These are phyloP conservation scores for Crithidia brevicula DNA, from an alignment of 208 protist genomes.

Conservation along the genomic window DNA sequence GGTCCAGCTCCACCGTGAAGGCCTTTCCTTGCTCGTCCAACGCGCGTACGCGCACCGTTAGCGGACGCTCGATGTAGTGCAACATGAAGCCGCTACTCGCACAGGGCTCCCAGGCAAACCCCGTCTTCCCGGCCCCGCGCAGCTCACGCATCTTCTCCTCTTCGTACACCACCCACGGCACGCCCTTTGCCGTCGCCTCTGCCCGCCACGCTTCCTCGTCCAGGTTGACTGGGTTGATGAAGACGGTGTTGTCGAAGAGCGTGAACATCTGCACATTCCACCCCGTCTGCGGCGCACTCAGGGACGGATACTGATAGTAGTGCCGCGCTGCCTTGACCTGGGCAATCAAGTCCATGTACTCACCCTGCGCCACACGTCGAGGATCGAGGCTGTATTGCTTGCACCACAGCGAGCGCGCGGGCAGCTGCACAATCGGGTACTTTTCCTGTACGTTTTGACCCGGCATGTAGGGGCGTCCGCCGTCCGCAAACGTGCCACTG, in stretches of 20 bases:
- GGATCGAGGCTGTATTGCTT: slow-evolving; percentile 62
- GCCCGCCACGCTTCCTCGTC: slow-evolving; percentile 54
- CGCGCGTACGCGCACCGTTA: slow-evolving; percentile 59
- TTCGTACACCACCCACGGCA: slow-evolving; percentile 51
- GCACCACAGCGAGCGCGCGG: slow-evolving; percentile 81
- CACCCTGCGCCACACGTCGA: slow-evolving; percentile 36
- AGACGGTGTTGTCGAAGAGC: slow-evolving; percentile 84
- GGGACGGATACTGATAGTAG: slow-evolving; percentile 90
- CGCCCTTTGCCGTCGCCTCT: slow-evolving; percentile 20
- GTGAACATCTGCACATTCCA: slow-evolving; percentile 92
- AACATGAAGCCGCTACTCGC: slow-evolving; percentile 89
- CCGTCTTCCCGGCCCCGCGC: slow-evolving; percentile 55
- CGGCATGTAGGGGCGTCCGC: slow-evolving; percentile 16
- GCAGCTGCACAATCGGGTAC: slow-evolving; percentile 86
- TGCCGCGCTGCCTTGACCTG: slow-evolving; percentile 63
- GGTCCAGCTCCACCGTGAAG: slow-evolving; percentile 52
- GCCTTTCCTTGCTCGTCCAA: slow-evolving; percentile 46
- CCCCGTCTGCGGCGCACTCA: slow-evolving; percentile 87
- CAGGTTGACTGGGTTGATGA: slow-evolving; percentile 86
- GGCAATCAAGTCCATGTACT: slow-evolving; percentile 71
- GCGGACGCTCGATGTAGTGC: slow-evolving; percentile 91
- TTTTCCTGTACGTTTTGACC: slow-evolving; percentile 26
- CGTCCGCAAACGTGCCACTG: slow-evolving; percentile 10
- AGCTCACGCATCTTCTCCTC: slow-evolving; percentile 54
- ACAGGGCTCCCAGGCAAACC: slow-evolving; percentile 91